Percentiles rank a stretch among this genome's conserved stretches.
These are phyloP conservation scores for Kingdonia uniflora DNA, from an alignment of 164 flowering plant genomes.

Conservation along the genomic window DNA sequence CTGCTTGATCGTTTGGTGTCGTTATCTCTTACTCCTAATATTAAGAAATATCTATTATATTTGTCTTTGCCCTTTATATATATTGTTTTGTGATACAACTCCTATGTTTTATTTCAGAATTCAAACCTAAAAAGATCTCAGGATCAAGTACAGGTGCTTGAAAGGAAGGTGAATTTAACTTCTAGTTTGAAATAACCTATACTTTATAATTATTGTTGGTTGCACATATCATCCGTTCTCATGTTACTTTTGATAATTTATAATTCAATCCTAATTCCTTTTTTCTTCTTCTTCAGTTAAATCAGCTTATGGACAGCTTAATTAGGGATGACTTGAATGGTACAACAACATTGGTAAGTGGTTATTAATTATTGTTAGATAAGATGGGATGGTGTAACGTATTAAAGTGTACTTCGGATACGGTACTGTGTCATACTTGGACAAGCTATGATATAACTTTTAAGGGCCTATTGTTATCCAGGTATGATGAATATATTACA, in stretches of 20 bases:
- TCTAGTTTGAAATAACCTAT: not conserved
- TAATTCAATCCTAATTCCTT: not conserved
- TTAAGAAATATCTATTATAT: too few relatives aligned
- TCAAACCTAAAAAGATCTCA: constrained; percentile 48
- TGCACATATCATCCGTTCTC: not conserved
- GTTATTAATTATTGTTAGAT: not conserved
- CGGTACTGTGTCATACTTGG: too few relatives aligned
- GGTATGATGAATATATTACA: constrained; percentile 29
- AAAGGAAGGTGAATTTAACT: constrained; percentile 45
- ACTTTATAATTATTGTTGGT: not conserved
- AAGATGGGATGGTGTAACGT: too few relatives aligned
- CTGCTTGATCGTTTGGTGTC: too few relatives aligned
- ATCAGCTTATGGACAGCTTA: constrained; percentile 60
- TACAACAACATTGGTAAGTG: constrained; percentile 44
- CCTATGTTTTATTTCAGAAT: constrained; percentile 37
- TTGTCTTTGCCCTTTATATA: too few relatives aligned
- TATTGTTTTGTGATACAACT: not conserved
- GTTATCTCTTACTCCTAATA: too few relatives aligned
- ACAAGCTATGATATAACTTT: constrained; percentile 16
- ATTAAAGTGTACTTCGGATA: too few relatives aligned
- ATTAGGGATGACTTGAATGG: constrained; percentile 42
- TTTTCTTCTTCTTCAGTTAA: constrained; percentile 41
- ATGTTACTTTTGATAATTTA: not conserved
- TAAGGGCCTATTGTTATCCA: constrained; percentile 66
- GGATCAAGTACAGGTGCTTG: constrained; percentile 55